Conservation (phyloP, 2,329 filamentous ascomycete genomes). For the Basipetospora chlamydospora region DNA sequence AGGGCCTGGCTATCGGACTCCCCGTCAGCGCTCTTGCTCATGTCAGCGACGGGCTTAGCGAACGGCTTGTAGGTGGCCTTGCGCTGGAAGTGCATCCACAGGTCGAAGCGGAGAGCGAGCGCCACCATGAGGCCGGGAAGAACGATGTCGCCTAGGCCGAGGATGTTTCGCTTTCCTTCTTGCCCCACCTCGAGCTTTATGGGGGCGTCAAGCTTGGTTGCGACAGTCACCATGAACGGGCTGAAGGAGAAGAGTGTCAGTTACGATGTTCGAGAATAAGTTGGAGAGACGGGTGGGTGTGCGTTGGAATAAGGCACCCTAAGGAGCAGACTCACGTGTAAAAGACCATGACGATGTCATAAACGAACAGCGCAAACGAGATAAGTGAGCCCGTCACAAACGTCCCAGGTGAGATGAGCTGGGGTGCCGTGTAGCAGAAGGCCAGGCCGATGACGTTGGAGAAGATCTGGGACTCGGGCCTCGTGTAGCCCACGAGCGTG, state of each 20-base stretch:
- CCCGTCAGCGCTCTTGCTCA: constrained; percentile 12
- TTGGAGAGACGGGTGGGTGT: too few relatives aligned
- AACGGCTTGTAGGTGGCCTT: constrained; percentile 46
- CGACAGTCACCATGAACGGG: constrained; percentile 75
- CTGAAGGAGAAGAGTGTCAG: constrained; percentile 24
- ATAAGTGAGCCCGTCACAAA: constrained; percentile 71
- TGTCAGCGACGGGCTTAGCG: constrained; percentile 22
- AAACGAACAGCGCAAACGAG: constrained; percentile 70
- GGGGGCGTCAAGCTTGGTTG: constrained; percentile 76
- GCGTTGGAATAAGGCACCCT: too few relatives aligned
- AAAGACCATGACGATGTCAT: constrained; percentile 89
- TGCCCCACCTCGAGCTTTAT: constrained; percentile 73
- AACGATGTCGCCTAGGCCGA: constrained; percentile 88
- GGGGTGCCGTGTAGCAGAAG: constrained; percentile 70
- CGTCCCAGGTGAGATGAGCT: constrained; percentile 77
- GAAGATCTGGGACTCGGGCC: constrained; percentile 41
- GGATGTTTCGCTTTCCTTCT: constrained; percentile 59
- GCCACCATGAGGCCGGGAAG: constrained; percentile 84
- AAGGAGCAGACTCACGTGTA: constrained; percentile 48
- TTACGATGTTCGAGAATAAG: too few relatives aligned
- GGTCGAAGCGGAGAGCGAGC: constrained; percentile 78
- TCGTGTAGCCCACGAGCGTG: constrained; percentile 50
- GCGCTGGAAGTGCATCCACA: constrained; percentile 67
- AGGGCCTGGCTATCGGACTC: constrained; percentile 9
- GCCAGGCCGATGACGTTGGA: constrained; percentile 80